Evolutionary conservation across 306 rosid species (phyloP), one percentile per base, ranked within the genome.

Genomic region (Sesbania bispinosa): DNA sequence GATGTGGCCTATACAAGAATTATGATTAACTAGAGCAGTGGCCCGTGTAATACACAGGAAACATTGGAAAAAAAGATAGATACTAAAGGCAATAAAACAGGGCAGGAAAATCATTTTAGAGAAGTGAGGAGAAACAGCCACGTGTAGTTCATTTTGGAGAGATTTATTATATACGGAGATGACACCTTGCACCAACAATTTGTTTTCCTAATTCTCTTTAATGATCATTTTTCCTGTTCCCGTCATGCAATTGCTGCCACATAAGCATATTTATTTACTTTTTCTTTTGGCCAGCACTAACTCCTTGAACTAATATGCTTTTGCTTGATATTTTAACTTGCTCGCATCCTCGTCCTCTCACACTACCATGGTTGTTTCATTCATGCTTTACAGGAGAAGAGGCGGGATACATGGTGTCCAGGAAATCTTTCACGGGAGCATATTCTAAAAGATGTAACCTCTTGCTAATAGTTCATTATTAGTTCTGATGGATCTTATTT

Each of bases 361-460:
- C 52, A n/a, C n/a, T 67, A 19, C 24, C 38, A 32, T 77, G 64
- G 57, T 55, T 77, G 57, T 74, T 70, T 61, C 73, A 75, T 41
- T 72, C 84, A 77, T 35, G 54, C 73, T 47, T 52, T 82, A 78
- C 89, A 94, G 98, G 96, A 67, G 63, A 94, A 94, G 84, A 87
- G 97, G 76, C 88, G 97, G 70, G 96, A 85, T 79, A 90, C 98
- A 54, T 94, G 96, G 98, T 94, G 98, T 84, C 87, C 88, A 24
- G 87, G 96, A 73, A 89, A 87, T 14, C 84, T 86, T 66, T 76
- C 77, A 2, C 77, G 63, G 81, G 88, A 83, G 68, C 76, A 79
- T n/a, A n/a, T n/a, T 64, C 63, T 53, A 47, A 79, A 24, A 72
- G 89, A 83, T 83, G 98, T 94, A 85, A 63, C 41, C 76, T 78